These are phyloP conservation scores for Penicillium egyptiacum DNA, from an alignment of 495 filamentous ascomycete species.

Conservation along the genomic window DNA sequence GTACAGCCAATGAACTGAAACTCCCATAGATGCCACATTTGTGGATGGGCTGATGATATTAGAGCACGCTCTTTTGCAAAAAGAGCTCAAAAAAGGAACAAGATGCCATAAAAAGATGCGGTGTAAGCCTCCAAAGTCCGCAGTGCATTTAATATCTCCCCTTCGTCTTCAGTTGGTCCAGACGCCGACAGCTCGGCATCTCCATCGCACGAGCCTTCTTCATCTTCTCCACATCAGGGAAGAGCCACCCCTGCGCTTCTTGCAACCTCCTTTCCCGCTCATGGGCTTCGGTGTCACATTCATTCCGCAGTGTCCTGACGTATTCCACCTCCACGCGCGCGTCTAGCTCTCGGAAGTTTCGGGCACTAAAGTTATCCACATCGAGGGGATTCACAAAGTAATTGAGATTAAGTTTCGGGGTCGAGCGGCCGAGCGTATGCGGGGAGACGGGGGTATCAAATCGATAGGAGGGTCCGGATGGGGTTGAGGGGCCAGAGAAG, in stretches of 20 bases:
- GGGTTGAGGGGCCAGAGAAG: constrained; percentile 61
- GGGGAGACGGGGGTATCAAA: constrained; percentile 68
- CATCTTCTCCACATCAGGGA: constrained; percentile 75
- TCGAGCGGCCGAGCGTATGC: constrained; percentile 71
- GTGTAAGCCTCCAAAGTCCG: constrained; percentile 13
- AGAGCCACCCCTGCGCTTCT: constrained; percentile 88
- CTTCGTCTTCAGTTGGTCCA: constrained; percentile 45
- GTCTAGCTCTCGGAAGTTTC: constrained; percentile 72
- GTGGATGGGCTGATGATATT: constrained; percentile 26
- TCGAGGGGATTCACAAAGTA: constrained; percentile 85
- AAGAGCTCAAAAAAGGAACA: constrained; percentile 5
- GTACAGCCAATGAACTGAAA: constrained; percentile 23
- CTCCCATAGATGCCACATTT: constrained; percentile 25
- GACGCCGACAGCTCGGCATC: constrained; percentile 54
- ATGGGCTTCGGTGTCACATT: constrained; percentile 71
- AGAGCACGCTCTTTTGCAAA: not conserved
- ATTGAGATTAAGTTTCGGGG: constrained; percentile 65
- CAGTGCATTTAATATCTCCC: constrained; percentile 21
- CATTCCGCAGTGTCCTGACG: constrained; percentile 59
- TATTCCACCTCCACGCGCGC: constrained; percentile 71
- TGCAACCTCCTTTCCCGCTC: constrained; percentile 65
- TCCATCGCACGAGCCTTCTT: constrained; percentile 60
- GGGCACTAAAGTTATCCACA: constrained; percentile 62
- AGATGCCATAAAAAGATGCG: constrained; percentile 4
- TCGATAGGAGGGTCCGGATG: constrained; percentile 65